Percentiles rank a stretch among this genome's conserved stretches.
phyloP scores from a whole-genome alignment of 306 rosid genomes.

The Gleditsia sinensis region DNA sequence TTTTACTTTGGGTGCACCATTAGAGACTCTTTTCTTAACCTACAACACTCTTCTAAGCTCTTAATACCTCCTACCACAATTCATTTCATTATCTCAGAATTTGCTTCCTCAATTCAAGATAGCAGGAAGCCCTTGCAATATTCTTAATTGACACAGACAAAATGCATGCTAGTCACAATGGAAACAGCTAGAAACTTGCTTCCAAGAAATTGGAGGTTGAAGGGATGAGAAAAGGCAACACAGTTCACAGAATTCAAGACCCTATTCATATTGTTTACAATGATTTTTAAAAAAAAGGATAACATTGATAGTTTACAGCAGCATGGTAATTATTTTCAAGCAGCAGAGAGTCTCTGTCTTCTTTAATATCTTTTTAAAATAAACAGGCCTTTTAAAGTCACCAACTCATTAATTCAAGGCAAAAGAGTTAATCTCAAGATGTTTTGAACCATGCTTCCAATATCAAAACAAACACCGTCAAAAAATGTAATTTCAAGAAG shows the following conservation, averaged over 20 bases:
- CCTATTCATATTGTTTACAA: background rate
- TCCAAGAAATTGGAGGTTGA: background rate
- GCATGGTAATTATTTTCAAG: background rate
- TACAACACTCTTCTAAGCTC: background rate
- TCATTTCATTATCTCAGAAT: background rate
- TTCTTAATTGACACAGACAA: slow-evolving; percentile 1
- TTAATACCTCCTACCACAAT: background rate
- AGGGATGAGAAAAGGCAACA: background rate
- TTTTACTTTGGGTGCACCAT: background rate
- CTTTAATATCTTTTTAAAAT: background rate
- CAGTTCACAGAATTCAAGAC: slow-evolving; percentile 17
- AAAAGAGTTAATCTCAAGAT: slow-evolving; percentile 1
- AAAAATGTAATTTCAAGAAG: slow-evolving; percentile 9
- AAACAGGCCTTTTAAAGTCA: background rate
- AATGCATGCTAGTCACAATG: background rate
- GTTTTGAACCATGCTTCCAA: slow-evolving; percentile 19
- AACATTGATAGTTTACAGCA: background rate
- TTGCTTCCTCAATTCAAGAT: background rate
- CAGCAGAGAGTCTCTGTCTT: slow-evolving; percentile 19
- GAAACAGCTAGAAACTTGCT: slow-evolving; percentile 4
- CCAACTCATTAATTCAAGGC: background rate
- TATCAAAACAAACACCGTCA: slow-evolving; percentile 12
- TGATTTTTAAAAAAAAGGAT: background rate
- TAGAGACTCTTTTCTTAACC: background rate
- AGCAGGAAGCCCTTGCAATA: background rate